Conservation (phyloP, 768 basidiomycete genomes). For the Suillus occidentalis region DNA sequence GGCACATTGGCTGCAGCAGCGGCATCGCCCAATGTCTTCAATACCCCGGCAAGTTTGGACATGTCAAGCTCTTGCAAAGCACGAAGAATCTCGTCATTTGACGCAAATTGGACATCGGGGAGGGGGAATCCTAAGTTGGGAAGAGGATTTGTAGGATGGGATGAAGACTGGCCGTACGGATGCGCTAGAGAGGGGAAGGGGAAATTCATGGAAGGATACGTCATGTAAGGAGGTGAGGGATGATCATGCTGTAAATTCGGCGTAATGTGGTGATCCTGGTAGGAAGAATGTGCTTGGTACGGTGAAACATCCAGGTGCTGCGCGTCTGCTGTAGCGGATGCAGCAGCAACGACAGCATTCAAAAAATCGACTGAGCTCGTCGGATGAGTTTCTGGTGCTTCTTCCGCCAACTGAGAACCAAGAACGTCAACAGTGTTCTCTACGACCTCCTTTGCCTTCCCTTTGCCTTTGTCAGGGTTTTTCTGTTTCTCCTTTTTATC, state of each 20-base stretch:
- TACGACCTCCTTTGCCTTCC: constrained; percentile 32
- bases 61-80: constrained; percentile 70
- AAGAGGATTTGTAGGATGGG: constrained; percentile 17
- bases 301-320: constrained; percentile 28
- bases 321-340: constrained; percentile 47
- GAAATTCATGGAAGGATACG: constrained; percentile 32
- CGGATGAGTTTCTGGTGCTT: constrained; percentile 36
- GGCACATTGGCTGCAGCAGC: constrained; percentile 44
- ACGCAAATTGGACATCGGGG: constrained; percentile 44
- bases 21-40: constrained; percentile 65
- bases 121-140: constrained; percentile 21
- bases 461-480: constrained; percentile 24
- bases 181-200: constrained; percentile 27
- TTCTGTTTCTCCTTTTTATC: constrained; percentile 35
- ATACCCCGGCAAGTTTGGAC: constrained; percentile 64
- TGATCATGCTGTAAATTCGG: constrained; percentile 18
- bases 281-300: constrained; percentile 33
- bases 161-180: constrained; percentile 29
- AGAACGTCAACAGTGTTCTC: constrained; percentile 26
- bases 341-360: constrained; percentile 65
- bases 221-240: constrained; percentile 25
- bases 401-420: constrained; percentile 38
- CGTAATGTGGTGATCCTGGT: constrained; percentile 33
- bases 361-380: constrained; percentile 59
- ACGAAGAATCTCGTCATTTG: constrained; percentile 73